These are phyloP conservation scores for Rhizoctonia solani DNA, from an alignment of 1,284 basidiomycete species.

Conservation along the genomic window DNA sequence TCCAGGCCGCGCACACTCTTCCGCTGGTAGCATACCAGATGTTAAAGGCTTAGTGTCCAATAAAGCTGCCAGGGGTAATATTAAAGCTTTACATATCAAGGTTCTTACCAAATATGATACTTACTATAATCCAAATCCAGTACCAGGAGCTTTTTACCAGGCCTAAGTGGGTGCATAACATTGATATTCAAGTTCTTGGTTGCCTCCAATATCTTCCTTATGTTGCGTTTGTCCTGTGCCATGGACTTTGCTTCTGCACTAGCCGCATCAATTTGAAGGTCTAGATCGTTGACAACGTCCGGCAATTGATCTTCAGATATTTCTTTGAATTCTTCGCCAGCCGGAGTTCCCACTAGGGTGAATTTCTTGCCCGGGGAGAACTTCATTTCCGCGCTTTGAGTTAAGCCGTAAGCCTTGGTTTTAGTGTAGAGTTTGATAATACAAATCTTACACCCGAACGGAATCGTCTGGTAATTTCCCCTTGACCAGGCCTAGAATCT, in stretches of 20 bases:
- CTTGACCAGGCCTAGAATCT: conserved; percentile 84
- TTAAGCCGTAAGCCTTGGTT: conserved; percentile 14
- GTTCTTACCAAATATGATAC: conserved; percentile 39
- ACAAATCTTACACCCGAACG: conserved; percentile 58
- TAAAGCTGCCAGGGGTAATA: conserved; percentile 57
- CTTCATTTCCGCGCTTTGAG: conserved; percentile 57
- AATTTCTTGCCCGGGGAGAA: conserved; percentile 70
- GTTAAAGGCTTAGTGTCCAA: conserved; percentile 82
- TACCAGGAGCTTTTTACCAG: conserved; percentile 79
- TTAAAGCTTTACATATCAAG: not conserved
- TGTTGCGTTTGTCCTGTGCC: conserved; percentile 73
- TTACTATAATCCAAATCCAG: conserved; percentile 88
- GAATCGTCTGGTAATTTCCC: conserved; percentile 81
- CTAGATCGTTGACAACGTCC: conserved; percentile 78
- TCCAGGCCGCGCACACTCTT: conserved; percentile 79
- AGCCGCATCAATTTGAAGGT: conserved; percentile 72
- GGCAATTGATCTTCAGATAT: conserved; percentile 69
- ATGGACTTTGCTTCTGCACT: conserved; percentile 61
- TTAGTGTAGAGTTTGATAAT: conserved; percentile 40
- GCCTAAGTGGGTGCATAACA: conserved; percentile 74
- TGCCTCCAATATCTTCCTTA: conserved; percentile 75
- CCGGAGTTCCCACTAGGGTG: conserved; percentile 78
- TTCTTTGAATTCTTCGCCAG: conserved; percentile 82
- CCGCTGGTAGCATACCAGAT: conserved; percentile 72
- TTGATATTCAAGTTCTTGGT: conserved; percentile 65